phyloP scores from a whole-genome alignment of 371 early-diverging fungal genomes.

The Mucor mucedo region DNA sequence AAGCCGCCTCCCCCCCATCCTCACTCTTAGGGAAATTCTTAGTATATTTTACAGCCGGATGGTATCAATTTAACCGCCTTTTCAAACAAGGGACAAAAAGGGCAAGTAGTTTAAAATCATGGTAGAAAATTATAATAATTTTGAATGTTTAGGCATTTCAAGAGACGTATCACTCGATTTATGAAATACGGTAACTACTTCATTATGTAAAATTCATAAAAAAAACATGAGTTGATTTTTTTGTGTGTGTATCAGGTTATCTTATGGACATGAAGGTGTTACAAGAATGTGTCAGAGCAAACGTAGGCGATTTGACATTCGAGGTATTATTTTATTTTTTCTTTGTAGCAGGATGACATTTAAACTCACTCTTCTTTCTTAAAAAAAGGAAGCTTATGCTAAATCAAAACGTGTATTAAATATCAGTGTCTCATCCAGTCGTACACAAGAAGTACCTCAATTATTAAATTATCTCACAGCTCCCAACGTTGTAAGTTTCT shows the following conservation, averaged over 20 bases:
- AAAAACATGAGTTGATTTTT: too few species aligned
- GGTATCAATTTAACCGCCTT: constrained; percentile 73
- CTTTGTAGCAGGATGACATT: background rate
- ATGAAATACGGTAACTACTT: constrained; percentile 63
- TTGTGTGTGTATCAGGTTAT: constrained; percentile 50
- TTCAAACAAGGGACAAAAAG: constrained; percentile 52
- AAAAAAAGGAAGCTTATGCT: constrained; percentile 65
- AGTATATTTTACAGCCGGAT: constrained; percentile 63
- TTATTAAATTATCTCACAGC: constrained; percentile 76
- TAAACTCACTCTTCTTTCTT: too few species aligned
- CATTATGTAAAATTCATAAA: too few species aligned
- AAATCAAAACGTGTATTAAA: constrained; percentile 71
- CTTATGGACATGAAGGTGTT: constrained; percentile 73
- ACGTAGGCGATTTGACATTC: constrained; percentile 76
- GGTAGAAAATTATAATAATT: too few species aligned
- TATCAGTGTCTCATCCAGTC: constrained; percentile 71
- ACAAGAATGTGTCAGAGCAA: constrained; percentile 68
- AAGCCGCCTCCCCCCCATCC: too few species aligned
- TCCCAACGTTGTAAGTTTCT: constrained; percentile 69
- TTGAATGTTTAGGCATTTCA: constrained; percentile 42
- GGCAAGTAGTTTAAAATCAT: constrained; percentile 24
- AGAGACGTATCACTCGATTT: constrained; percentile 65
- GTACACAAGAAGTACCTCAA: constrained; percentile 74
- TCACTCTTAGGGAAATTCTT: background rate
- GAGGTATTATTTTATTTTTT: constrained; percentile 39